Evolutionary conservation across 108 stramenopile genomes (phyloP).

Genomic region (Stephanodiscus triporus): DNA sequence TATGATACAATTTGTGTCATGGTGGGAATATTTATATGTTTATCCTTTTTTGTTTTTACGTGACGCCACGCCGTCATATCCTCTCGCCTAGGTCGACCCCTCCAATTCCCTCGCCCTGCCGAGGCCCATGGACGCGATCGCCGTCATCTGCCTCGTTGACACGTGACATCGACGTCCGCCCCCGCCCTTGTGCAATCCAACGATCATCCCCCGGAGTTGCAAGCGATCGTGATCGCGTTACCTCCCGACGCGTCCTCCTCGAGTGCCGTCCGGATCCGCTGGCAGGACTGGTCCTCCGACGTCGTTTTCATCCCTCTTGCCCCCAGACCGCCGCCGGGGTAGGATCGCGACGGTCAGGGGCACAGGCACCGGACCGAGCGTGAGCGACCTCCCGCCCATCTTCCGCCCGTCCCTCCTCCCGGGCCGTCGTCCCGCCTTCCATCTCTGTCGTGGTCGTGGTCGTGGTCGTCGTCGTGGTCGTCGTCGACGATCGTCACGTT

Average conservation of each 20-base stretch:
- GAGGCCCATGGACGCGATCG: constrained; percentile 33
- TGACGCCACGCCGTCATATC: too few relatives aligned
- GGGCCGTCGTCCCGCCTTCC: too few relatives aligned
- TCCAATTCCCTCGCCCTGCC: constrained; percentile 46
- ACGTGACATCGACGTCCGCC: constrained; percentile 34
- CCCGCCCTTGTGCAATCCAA: constrained; percentile 42
- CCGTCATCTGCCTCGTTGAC: constrained; percentile 33
- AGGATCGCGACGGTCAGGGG: constrained; percentile 41
- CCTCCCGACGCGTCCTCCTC: constrained; percentile 46
- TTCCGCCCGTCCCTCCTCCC: constrained; percentile 9
- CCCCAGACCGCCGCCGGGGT: constrained; percentile 9
- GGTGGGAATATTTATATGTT: too few relatives aligned
- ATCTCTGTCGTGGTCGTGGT: too few relatives aligned
- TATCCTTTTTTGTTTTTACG: too few relatives aligned
- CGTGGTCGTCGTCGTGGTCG: too few relatives aligned
- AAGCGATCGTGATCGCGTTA: constrained; percentile 37
- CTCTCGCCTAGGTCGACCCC: constrained; percentile 12
- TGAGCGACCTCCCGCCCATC: constrained; percentile 37
- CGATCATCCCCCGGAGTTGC: constrained; percentile 39
- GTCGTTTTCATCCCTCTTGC: not conserved
- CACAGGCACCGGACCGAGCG: constrained; percentile 43
- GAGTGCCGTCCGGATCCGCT: constrained; percentile 44
- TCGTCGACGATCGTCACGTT: constrained; percentile 33
- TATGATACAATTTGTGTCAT: too few relatives aligned
- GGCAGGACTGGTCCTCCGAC: constrained; percentile 5